These are phyloP conservation scores for Chrysoporthe austroafricana DNA, from an alignment of 2,329 filamentous ascomycete genomes.

Conservation along the genomic window DNA sequence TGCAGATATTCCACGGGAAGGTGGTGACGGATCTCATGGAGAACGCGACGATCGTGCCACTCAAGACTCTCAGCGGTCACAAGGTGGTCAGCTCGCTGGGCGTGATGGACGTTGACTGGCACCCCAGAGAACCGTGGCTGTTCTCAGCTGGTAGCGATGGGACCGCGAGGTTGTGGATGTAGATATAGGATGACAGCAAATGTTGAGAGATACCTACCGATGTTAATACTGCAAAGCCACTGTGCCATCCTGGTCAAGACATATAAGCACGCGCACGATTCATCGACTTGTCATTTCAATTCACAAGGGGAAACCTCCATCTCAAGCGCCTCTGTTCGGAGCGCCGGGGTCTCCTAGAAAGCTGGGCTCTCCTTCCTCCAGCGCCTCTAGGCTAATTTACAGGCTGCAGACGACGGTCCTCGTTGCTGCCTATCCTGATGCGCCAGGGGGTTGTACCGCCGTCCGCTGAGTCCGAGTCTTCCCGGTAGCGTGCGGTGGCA, in stretches of 20 bases:
- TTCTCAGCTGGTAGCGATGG: constrained; percentile 94
- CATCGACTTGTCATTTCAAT: no score
- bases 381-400: no score
- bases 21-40: constrained; percentile 94
- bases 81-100: constrained; percentile 84
- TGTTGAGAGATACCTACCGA: constrained; percentile 25
- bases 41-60: constrained; percentile 92
- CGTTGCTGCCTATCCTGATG: no score
- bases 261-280: no score
- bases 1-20: constrained; percentile 97
- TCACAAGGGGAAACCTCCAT: no score
- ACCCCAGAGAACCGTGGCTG: constrained; percentile 91
- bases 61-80: constrained; percentile 93
- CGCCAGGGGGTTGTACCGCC: no score
- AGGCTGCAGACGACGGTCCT: no score
- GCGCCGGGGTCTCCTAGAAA: no score
- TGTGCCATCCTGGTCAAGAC: neutral
- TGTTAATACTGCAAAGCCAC: neutral
- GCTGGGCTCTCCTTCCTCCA: no score
- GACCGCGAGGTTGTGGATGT: constrained; percentile 87
- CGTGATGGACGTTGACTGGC: constrained; percentile 95
- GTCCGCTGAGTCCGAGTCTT: no score
- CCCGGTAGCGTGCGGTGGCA: no score
- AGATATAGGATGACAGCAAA: constrained; percentile 29
- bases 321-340: no score